These are phyloP conservation scores for Blakeslea trispora DNA, from an alignment of 371 early-diverging fungal species.

Conservation along the genomic window DNA sequence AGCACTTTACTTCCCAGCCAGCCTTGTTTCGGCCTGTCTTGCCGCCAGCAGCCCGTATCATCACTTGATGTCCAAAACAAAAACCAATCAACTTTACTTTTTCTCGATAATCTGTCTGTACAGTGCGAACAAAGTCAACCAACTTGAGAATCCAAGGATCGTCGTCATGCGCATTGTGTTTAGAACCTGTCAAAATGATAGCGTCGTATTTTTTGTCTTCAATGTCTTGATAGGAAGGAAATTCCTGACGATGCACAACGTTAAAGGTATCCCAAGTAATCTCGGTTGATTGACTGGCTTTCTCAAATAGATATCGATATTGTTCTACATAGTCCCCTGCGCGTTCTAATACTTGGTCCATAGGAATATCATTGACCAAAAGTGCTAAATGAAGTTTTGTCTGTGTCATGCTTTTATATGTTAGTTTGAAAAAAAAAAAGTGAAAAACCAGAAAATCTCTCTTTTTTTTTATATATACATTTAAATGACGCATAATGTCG, in stretches of 20 bases:
- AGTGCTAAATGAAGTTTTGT: constrained; percentile 36
- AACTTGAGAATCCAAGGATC: constrained; percentile 63
- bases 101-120: constrained; percentile 2
- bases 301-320: constrained; percentile 36
- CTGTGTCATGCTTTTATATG: constrained; percentile 16
- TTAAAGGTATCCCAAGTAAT: constrained; percentile 45
- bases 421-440: too few relatives aligned
- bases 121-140: constrained; percentile 40
- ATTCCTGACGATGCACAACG: constrained; percentile 41
- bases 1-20: constrained; percentile 79
- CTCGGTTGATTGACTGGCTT: constrained; percentile 25
- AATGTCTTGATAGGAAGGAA: constrained; percentile 40
- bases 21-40: constrained; percentile 49
- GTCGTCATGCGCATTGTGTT: constrained; percentile 43
- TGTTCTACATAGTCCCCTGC: constrained; percentile 57
- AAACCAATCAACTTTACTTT: constrained; percentile 53
- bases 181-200: constrained; percentile 32
- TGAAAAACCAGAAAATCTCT: too few relatives aligned
- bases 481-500: too few relatives aligned
- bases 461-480: too few relatives aligned
- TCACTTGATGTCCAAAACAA: constrained; percentile 79
- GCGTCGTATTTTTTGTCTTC: constrained; percentile 29
- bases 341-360: constrained; percentile 45
- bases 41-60: constrained; percentile 68
- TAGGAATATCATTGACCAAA: constrained; percentile 59